Evolutionary conservation across 2,329 filamentous ascomycete genomes (phyloP), one percentile per base, ranked within the genome.

Genomic region (Beauveria brongniartii): DNA sequence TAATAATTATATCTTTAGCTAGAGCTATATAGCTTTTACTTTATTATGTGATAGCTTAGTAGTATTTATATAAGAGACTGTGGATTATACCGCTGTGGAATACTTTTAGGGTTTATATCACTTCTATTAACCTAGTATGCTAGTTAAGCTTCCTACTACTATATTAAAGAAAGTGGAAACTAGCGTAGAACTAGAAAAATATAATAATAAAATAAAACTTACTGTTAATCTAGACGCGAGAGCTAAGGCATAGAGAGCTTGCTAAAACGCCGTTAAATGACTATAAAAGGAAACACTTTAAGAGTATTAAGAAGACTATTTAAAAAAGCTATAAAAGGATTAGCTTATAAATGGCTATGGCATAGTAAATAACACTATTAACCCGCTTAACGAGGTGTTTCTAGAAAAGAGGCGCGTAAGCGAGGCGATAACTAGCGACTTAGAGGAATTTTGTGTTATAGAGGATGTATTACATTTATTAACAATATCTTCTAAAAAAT

Each of bases 51-150:
- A 60, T 37, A 26, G 57, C 14, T 24, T 60, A 20, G 40, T 26
- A 60, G 47, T 37, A 6, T 60, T 60, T 43, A 37, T 60, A 20
- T 18, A 24, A 28, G 40, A 60, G 37, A 44, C 51, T 28, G 28
- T 37, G 18, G 47, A 60, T 44, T 37, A 60, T 22, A 30, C 46
- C 26, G 40, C 47, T 9, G 40, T 53, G 26, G 26, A 53, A 41
- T 60, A 60, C 37, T 60, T 60, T 26, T 37, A 60, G 51, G 47
- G 57, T 28, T 18, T 60, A n/a, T 22, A 53, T 50, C 47, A 26
- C 22, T 60, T 60, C 37, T 40, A 43, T 12, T 37, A 60, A 44
- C 57, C 40, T 6, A 37, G 57, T 20, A 51, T 60, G 37, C 57
- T 37, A 24, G 30, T 60, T 18, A 52, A 41, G 37, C 57, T 60